Conservation (phyloP, 202 grass and related monocot genomes). For the Musa balbisiana region DNA sequence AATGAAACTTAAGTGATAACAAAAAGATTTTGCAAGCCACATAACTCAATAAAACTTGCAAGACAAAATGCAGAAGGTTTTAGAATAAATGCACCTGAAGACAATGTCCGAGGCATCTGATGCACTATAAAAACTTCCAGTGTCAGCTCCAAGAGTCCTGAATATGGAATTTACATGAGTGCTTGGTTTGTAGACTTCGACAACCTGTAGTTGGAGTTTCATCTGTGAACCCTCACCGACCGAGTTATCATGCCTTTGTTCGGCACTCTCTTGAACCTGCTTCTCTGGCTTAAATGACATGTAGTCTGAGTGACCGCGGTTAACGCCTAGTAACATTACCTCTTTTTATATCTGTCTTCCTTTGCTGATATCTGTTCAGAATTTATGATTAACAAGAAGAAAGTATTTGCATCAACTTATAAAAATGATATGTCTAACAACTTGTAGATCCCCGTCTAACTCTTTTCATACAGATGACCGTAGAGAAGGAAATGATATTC, state of each 20-base stretch:
- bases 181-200: constrained; percentile 73
- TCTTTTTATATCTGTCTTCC: constrained; percentile 88
- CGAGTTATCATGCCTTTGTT: constrained; percentile 40
- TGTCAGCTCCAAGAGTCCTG: constrained; percentile 58
- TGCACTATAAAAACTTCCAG: constrained; percentile 64
- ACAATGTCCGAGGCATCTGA: constrained; percentile 71
- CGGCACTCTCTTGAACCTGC: constrained; percentile 42
- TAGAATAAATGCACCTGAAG: constrained; percentile 48
- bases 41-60: not conserved
- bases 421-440: constrained; percentile 23
- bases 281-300: constrained; percentile 79
- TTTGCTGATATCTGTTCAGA: constrained; percentile 61
- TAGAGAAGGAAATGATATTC: not conserved
- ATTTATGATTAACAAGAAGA: constrained; percentile 4
- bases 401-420: not conserved
- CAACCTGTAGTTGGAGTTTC: constrained; percentile 58
- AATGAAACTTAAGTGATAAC: not conserved
- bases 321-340: constrained; percentile 47
- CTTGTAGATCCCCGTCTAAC: not conserved
- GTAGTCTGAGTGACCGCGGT: constrained; percentile 61
- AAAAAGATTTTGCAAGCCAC: constrained; percentile 4
- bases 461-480: not conserved
- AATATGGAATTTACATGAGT: constrained; percentile 85
- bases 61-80: constrained; percentile 11
- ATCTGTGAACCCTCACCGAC: constrained; percentile 30